A percentile compares a stretch with the other conserved stretches of the same genome.
phyloP scores from a whole-genome alignment of 257 asterid species.

The Jasminum sambac region DNA sequence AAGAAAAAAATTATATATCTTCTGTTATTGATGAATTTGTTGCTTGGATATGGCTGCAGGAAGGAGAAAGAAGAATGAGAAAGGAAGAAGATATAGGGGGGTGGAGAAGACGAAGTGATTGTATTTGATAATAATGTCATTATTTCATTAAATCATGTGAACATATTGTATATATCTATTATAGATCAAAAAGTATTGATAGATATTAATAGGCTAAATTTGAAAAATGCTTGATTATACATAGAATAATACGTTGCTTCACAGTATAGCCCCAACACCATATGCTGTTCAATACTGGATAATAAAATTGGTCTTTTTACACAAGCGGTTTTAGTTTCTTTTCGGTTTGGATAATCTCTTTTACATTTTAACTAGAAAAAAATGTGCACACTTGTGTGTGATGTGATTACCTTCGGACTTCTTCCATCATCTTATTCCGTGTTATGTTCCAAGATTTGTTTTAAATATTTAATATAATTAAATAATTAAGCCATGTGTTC shows the following conservation, averaged over 20 bases:
- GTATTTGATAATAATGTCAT: background rate
- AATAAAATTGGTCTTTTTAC: too few species aligned
- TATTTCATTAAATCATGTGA: background rate
- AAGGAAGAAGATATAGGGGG: slow-evolving; percentile 27
- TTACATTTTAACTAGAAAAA: background rate
- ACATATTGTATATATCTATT: background rate
- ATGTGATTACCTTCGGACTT: too few species aligned
- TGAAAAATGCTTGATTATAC: too few species aligned
- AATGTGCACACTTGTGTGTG: background rate
- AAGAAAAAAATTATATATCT: background rate
- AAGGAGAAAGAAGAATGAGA: slow-evolving; percentile 28
- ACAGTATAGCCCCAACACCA: too few species aligned
- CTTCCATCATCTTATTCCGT: too few species aligned
- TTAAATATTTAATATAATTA: too few species aligned
- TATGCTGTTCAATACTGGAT: too few species aligned
- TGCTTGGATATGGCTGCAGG: slow-evolving; percentile 29
- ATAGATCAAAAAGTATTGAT: background rate
- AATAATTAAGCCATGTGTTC: too few species aligned
- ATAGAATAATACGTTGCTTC: too few species aligned
- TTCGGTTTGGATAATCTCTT: background rate
- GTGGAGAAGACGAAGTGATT: slow-evolving; percentile 23
- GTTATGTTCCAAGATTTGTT: too few species aligned
- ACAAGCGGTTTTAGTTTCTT: background rate
- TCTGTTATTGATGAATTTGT: background rate
- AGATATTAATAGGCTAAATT: background rate